Base-by-base conservation (phyloP, 805 yeast species). In the Isabelozyma rhagii region DNA sequence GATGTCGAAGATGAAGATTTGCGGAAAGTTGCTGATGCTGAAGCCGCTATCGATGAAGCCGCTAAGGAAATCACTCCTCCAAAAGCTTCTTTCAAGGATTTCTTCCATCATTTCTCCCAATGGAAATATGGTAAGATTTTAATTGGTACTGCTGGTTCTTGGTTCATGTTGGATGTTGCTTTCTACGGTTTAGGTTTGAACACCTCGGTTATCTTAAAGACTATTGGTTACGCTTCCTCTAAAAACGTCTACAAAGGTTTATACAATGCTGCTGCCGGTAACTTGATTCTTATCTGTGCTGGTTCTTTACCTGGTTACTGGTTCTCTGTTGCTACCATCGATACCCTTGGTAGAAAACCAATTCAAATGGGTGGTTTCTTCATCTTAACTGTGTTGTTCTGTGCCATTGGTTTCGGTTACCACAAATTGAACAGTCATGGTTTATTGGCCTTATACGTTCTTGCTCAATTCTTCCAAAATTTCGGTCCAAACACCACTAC, bases 231-330 rank as follows among this genome's bases (percentile, higher is more conserved):
- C 68, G 91, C 96, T 46, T 80, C 86, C 41, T 79, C 83, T 31
- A 66, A 72, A 18, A 87, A 88, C 65, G 82, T 89, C 50, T 90
- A 90, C 78, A 66, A 75, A 49, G 78, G 82, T 43, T 74, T 91
- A 55, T 85, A 84, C 77, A 82, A 90, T 69, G 69, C 86, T 53
- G 88, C 93, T 67, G 96, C 91, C 51, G 97, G 97, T 83, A 90
- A 90, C 74, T 80, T 90, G 78, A 90, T 90, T 73, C 80, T 90
- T 68, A 83, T 90, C 55, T 89, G 96, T 80, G 97, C 97, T 50
- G 97, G 97, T 78, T 81, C 94, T 43, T 82, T 90, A 71, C 97
- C 97, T 61, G 97, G 97, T 65, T 90, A 90, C 74, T 90, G 97
- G 97, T 74, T 79, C 53, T 67, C 93, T 31, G 89, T 85, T 59